These are phyloP conservation scores for Chaetothyriales sp. DNA, from an alignment of 2,329 filamentous ascomycete species.

Conservation along the genomic window DNA sequence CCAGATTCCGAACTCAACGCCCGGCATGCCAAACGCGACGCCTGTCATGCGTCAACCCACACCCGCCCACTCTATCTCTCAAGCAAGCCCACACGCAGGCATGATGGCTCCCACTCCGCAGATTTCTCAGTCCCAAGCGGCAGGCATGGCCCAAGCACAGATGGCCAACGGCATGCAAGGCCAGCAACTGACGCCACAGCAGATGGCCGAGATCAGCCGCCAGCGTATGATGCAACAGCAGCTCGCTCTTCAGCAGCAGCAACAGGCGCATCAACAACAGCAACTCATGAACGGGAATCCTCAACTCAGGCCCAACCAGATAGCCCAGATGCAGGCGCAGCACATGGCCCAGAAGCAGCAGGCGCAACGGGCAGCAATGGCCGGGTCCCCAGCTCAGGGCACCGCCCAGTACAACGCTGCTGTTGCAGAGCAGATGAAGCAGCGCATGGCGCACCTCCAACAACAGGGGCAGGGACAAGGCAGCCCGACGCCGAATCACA, in stretches of 20 bases:
- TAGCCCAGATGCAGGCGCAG: slow-evolving; percentile 8
- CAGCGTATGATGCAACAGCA: slow-evolving; percentile 16
- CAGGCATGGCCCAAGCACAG: slow-evolving; percentile 26
- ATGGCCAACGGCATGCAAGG: slow-evolving; percentile 22
- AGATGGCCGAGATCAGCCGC: slow-evolving; percentile 11
- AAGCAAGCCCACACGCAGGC: slow-evolving; percentile 30
- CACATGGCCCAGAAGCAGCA: slow-evolving; percentile 11
- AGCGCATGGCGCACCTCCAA: slow-evolving; percentile 13
- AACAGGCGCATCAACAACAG: slow-evolving; percentile 19
- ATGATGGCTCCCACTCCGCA: slow-evolving; percentile 30
- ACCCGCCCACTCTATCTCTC: slow-evolving; percentile 31
- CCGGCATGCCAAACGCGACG: slow-evolving; percentile 32
- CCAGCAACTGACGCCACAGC: slow-evolving; percentile 23
- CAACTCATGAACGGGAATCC: slow-evolving; percentile 13
- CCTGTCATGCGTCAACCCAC: slow-evolving; percentile 34
- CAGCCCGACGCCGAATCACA: slow-evolving; percentile 6
- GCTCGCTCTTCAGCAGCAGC: slow-evolving; percentile 14
- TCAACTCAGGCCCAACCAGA: slow-evolving; percentile 1
- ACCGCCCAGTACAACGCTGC: slow-evolving; percentile 12
- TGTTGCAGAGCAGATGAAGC: slow-evolving; percentile 12
- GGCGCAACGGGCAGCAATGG: slow-evolving; percentile 19
- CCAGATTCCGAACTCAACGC: slow-evolving; percentile 32
- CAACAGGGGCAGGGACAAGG: slow-evolving; percentile 5
- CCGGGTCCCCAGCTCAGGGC: slow-evolving; percentile 17
- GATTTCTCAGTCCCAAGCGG: slow-evolving; percentile 24